Conservation (phyloP, 257 asterid genomes). For the Verbascum thapsus region DNA sequence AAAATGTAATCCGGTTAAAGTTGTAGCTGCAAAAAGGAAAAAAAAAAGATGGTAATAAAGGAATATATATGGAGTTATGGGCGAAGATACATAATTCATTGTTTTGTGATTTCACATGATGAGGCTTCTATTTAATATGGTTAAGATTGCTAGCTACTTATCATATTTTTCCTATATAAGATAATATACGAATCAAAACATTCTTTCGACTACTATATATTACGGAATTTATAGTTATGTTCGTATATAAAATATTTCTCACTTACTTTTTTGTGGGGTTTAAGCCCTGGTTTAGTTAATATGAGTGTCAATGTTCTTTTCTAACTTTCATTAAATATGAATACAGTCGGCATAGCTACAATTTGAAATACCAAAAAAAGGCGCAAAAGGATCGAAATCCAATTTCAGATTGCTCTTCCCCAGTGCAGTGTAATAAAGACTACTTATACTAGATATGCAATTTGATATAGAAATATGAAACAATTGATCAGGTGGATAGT, state of each 20-base stretch:
- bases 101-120: too few species aligned
- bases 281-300: background rate
- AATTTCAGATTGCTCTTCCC: background rate
- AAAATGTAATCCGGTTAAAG: constrained; percentile 75
- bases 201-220: too few species aligned
- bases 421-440: background rate
- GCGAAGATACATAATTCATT: background rate
- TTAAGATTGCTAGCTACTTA: too few species aligned
- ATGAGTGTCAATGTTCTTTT: background rate
- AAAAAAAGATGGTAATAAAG: background rate
- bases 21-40: constrained; percentile 51
- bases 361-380: background rate
- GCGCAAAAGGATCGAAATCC: background rate
- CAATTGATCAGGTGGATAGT: background rate
- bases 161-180: too few species aligned
- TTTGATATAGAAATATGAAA: background rate
- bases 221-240: too few species aligned
- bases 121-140: too few species aligned
- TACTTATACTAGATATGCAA: background rate
- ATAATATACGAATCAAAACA: too few species aligned
- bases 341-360: background rate
- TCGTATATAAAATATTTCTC: too few species aligned
- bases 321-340: background rate
- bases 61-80: background rate
- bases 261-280: too few species aligned